Conservation (phyloP, 1,284 basidiomycete species). For the Trichosporon sp. region DNA sequence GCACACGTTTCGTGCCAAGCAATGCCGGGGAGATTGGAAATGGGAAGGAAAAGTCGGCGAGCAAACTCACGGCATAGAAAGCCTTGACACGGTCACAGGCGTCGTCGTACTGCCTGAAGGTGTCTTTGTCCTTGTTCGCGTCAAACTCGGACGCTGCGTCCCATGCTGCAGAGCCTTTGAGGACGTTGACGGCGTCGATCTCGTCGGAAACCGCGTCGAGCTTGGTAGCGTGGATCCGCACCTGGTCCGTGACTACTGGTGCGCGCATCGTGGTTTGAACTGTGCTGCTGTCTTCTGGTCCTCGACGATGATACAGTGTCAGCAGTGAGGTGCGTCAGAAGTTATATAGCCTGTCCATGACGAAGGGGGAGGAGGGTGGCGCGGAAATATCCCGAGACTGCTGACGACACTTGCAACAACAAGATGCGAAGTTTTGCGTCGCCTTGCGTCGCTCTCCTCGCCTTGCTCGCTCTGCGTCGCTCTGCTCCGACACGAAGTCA, state of each 20-base stretch:
- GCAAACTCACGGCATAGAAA: conserved; percentile 62
- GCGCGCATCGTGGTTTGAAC: conserved; percentile 23
- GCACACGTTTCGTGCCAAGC: too few relatives aligned
- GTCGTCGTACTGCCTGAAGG: conserved; percentile 58
- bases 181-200: conserved; percentile 65
- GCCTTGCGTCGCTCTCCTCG: too few relatives aligned
- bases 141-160: conserved; percentile 69
- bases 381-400: too few relatives aligned
- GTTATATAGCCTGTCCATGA: too few relatives aligned
- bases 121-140: conserved; percentile 70
- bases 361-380: too few relatives aligned
- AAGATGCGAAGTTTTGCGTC: too few relatives aligned
- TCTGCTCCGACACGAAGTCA: too few relatives aligned
- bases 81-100: conserved; percentile 84
- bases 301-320: conserved; percentile 23
- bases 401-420: too few relatives aligned
- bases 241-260: conserved; percentile 25
- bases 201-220: conserved; percentile 73
- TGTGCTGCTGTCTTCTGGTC: conserved; percentile 39
- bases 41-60: too few relatives aligned
- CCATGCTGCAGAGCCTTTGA: conserved; percentile 57
- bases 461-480: too few relatives aligned
- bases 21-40: too few relatives aligned
- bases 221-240: conserved; percentile 46
- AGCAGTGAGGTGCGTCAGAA: too few relatives aligned